Evolutionary conservation across 2,329 filamentous ascomycete genomes (phyloP).

Genomic region (Dactylonectria macrodidyma): DNA sequence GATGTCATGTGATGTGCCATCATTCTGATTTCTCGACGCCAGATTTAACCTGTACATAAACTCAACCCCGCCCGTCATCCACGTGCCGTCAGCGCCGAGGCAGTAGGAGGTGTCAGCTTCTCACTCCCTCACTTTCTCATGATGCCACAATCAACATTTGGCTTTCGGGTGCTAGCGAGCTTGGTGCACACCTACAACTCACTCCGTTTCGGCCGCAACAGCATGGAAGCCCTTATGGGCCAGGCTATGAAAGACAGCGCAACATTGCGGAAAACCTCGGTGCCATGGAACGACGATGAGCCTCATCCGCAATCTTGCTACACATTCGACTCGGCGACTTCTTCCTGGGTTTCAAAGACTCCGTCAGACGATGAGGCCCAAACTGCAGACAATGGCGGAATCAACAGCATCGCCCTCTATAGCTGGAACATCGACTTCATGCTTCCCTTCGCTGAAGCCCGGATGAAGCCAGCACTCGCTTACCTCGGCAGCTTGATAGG

Average conservation of each 20-base stretch:
- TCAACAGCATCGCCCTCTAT: conserved; percentile 48
- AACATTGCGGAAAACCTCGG: conserved; percentile 28
- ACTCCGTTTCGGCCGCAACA: conserved; percentile 28
- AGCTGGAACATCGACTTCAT: conserved; percentile 58
- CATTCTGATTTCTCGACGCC: too few species aligned
- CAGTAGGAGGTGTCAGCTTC: neutral
- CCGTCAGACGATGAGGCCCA: conserved; percentile 11
- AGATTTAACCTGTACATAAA: neutral
- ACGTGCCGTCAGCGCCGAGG: conserved; percentile 1
- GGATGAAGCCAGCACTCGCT: conserved; percentile 52
- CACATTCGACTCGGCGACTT: conserved; percentile 29
- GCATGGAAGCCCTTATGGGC: conserved; percentile 32
- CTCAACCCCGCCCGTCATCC: conserved; percentile 8
- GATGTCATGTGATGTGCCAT: too few species aligned
- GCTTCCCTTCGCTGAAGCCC: conserved; percentile 48
- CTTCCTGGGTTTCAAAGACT: conserved; percentile 28
- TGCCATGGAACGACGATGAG: conserved; percentile 34
- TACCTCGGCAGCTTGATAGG: conserved; percentile 42
- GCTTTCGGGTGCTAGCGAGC: conserved; percentile 25
- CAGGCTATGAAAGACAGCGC: conserved; percentile 35
- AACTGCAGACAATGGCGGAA: conserved; percentile 9
- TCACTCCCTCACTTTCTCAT: conserved; percentile 14
- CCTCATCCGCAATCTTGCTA: conserved; percentile 30
- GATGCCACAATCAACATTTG: conserved; percentile 26
- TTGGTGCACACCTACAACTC: conserved; percentile 30